Evolutionary conservation across 2,329 filamentous ascomycete species (phyloP).

Genomic region (Fusarium buharicum): DNA sequence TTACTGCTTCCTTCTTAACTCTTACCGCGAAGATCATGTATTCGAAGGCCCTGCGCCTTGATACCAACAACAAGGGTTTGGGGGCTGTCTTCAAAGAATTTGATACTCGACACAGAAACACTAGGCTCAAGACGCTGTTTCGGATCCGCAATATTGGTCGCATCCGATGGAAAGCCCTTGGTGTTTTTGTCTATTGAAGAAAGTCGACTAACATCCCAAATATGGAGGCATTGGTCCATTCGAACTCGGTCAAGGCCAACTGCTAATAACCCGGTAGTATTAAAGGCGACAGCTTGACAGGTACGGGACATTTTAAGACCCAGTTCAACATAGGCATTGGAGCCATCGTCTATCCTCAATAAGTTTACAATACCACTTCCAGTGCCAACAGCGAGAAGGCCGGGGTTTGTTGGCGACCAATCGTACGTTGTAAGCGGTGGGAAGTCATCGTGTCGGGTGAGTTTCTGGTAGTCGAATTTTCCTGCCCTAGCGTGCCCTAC

Average conservation of each 20-base stretch:
- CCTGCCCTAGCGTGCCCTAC: constrained; percentile 67
- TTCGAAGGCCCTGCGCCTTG: constrained; percentile 76
- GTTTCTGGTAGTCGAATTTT: constrained; percentile 66
- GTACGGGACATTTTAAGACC: constrained; percentile 79
- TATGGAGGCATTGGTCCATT: constrained; percentile 83
- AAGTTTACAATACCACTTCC: constrained; percentile 80
- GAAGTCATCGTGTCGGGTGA: constrained; percentile 70
- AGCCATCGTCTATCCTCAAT: constrained; percentile 76
- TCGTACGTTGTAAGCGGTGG: constrained; percentile 73
- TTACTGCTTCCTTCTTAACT: neutral
- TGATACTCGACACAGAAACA: constrained; percentile 82
- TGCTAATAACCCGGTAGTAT: constrained; percentile 74
- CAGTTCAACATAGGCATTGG: constrained; percentile 72
- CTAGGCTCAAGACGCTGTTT: constrained; percentile 69
- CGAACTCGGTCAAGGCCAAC: constrained; percentile 83
- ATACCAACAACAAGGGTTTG: constrained; percentile 80
- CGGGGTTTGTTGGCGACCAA: constrained; percentile 71
- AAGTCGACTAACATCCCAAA: constrained; percentile 79
- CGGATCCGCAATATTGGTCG: constrained; percentile 65
- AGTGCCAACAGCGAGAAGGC: constrained; percentile 79
- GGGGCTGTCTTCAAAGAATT: constrained; percentile 82
- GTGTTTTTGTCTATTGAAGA: constrained; percentile 59
- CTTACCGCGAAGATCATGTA: constrained; percentile 82
- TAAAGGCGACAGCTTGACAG: constrained; percentile 86
- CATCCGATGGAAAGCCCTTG: constrained; percentile 62